Evolutionary conservation across 1,284 basidiomycete species (phyloP).

Genomic region (Xerocomus nothofagi): DNA sequence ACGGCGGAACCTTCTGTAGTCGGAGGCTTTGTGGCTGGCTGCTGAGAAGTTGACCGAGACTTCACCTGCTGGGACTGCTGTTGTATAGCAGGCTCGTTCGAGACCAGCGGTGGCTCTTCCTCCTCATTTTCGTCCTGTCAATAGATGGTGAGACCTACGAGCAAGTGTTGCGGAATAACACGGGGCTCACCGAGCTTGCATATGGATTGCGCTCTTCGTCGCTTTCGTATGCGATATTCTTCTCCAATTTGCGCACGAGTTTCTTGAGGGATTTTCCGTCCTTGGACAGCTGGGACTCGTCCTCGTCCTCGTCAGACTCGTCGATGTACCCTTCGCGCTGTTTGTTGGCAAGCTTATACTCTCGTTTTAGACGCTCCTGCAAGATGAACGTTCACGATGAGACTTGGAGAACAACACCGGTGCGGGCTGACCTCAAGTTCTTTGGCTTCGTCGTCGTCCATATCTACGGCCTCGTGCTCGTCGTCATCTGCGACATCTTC

Average conservation of each 20-base stretch:
- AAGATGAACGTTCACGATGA: slow-evolving; percentile 1
- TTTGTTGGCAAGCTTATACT: slow-evolving; percentile 78
- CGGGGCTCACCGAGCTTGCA: slow-evolving; percentile 62
- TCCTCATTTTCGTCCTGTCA: slow-evolving; percentile 67
- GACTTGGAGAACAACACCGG: background rate
- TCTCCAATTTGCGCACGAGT: slow-evolving; percentile 70
- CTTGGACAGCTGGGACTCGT: slow-evolving; percentile 56
- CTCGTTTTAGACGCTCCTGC: slow-evolving; percentile 81
- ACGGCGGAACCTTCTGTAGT: slow-evolving; percentile 33
- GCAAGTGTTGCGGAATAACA: slow-evolving; percentile 1
- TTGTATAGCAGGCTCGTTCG: slow-evolving; percentile 60
- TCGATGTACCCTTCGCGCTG: slow-evolving; percentile 65
- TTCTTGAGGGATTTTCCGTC: slow-evolving; percentile 79
- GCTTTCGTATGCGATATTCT: slow-evolving; percentile 74
- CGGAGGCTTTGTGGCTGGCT: slow-evolving; percentile 31
- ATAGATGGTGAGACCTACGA: slow-evolving; percentile 10
- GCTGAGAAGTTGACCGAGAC: slow-evolving; percentile 35
- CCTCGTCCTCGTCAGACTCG: slow-evolving; percentile 71
- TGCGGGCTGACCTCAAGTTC: slow-evolving; percentile 68
- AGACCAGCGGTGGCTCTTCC: slow-evolving; percentile 49
- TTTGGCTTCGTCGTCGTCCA: slow-evolving; percentile 81
- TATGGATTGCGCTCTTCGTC: slow-evolving; percentile 83
- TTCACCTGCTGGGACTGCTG: slow-evolving; percentile 44
- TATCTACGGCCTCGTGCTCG: slow-evolving; percentile 69
- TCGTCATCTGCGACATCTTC: slow-evolving; percentile 88